Percentiles rank a stretch among this genome's conserved stretches.
Conservation (phyloP, 2,329 filamentous ascomycete genomes). For the Davidsoniella neocaledoniae region DNA sequence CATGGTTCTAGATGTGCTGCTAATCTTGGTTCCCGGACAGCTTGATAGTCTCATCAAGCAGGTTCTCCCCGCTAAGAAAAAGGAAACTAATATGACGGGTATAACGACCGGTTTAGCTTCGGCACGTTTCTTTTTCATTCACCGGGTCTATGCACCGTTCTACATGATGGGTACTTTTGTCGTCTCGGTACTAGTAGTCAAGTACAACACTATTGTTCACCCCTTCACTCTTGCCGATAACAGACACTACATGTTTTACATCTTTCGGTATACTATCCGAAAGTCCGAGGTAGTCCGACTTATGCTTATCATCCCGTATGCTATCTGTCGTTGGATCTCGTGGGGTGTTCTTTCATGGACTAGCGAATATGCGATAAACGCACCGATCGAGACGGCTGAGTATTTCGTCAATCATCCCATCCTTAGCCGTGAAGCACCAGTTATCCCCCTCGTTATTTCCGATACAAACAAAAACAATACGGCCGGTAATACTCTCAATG, state of each 20-base stretch:
- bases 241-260: constrained; percentile 91
- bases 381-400: not conserved
- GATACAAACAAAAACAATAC: not conserved
- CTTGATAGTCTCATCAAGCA: too few species aligned
- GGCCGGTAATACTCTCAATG: not conserved
- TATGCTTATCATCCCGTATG: constrained; percentile 52
- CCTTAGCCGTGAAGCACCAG: not conserved
- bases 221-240: constrained; percentile 95
- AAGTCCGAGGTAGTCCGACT: constrained; percentile 48
- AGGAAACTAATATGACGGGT: not conserved
- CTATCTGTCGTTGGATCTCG: constrained; percentile 49
- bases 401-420: constrained; percentile 20
- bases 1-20: constrained; percentile 19
- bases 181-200: constrained; percentile 35
- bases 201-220: constrained; percentile 82
- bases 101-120: not conserved
- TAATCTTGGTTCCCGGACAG: too few species aligned
- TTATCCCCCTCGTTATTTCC: too few species aligned
- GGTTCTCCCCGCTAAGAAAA: not conserved
- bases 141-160: constrained; percentile 22
- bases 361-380: not conserved
- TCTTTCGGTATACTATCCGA: constrained; percentile 71
- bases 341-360: constrained; percentile 40
- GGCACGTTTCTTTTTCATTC: constrained; percentile 16
- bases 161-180: constrained; percentile 22